A percentile compares a stretch with the other conserved stretches of the same genome.
These are phyloP conservation scores for Acanthamoeba castellanii DNA, from an alignment of 208 protist genomes.

Conservation along the genomic window DNA sequence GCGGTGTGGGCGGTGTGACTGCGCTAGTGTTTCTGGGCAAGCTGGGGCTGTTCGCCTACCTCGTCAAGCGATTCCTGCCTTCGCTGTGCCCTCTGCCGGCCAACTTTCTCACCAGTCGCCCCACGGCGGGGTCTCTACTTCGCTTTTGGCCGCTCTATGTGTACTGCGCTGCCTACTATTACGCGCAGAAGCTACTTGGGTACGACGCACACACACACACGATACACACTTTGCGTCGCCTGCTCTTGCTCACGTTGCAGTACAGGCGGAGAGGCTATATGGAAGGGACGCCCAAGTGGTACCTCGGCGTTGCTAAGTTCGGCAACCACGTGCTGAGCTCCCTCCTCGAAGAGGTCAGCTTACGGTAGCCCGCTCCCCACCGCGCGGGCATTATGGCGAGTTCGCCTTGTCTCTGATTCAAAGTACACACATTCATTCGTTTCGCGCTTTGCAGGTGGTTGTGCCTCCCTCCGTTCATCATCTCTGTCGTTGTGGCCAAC, in stretches of 20 bases:
- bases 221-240: not conserved
- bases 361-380: not conserved
- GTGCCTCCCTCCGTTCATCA: not conserved
- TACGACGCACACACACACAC: not conserved
- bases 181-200: not conserved
- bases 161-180: conserved; percentile 22
- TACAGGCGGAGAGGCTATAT: not conserved
- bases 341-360: not conserved
- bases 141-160: conserved; percentile 37
- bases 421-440: not conserved
- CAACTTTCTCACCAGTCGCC: not conserved
- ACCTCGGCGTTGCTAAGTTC: not conserved
- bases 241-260: not conserved
- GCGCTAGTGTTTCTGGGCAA: conserved; percentile 20
- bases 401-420: too few species aligned
- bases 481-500: not conserved
- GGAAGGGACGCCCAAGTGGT: conserved; percentile 19
- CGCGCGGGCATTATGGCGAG: not conserved
- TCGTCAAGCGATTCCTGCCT: not conserved
- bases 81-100: not conserved
- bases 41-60: conserved; percentile 18
- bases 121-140: not conserved
- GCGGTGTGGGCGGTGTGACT: not conserved
- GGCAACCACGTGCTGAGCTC: not conserved
- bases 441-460: not conserved